Base-by-base conservation (phyloP, 352 stramenopile genomes). In the Globisporangium heterothallicum region DNA sequence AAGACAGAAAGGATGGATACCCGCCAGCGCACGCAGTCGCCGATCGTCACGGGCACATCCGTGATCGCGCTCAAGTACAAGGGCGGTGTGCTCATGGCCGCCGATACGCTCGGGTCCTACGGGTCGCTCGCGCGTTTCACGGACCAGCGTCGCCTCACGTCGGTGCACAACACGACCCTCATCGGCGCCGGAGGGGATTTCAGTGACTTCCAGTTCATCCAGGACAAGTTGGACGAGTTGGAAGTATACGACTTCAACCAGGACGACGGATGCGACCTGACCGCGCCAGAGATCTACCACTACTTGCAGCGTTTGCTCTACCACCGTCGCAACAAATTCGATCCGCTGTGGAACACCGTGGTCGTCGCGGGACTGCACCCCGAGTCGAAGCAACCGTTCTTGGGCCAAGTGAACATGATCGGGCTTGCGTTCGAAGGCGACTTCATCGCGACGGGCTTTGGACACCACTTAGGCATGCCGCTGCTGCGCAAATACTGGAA, bases 261-360 rank as follows among this genome's bases (percentile, higher is more conserved):
- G 40, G 86, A 97, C 55, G 96, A 99, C 56, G 94, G 88, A 25
- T 96, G 97, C 49, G 89, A 98, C 35, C 82, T 97, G 58, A 96
- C 74, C 40, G 92, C 96, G 29, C 80, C 84, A 26, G 92, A 98
- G 68, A 84, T 98, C 29, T 98, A 97, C 73, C 94, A 97, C 68
- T 99, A 99, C 72, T 70, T 99, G 27, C 82, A 98, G 53, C 94
- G 96, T 21, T 86, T 99, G 53, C 82, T 99, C 73, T 99, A 99
- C 84, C 92, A 99, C 68, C 86, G 96, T 59, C 87, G 97, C 63
- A 99, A 98, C 73, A 98, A 99, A 64, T 98, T 99, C 64, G 97
- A 99, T 72, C 97, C 97, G 38, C 84, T 98, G 24, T 99, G 96
- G 96, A 99, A 99, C 79, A 97, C 96, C 50, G 59, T 99, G 5